These are phyloP conservation scores for Calonectria fujianensis DNA, from an alignment of 2,329 filamentous ascomycete genomes.

Conservation along the genomic window DNA sequence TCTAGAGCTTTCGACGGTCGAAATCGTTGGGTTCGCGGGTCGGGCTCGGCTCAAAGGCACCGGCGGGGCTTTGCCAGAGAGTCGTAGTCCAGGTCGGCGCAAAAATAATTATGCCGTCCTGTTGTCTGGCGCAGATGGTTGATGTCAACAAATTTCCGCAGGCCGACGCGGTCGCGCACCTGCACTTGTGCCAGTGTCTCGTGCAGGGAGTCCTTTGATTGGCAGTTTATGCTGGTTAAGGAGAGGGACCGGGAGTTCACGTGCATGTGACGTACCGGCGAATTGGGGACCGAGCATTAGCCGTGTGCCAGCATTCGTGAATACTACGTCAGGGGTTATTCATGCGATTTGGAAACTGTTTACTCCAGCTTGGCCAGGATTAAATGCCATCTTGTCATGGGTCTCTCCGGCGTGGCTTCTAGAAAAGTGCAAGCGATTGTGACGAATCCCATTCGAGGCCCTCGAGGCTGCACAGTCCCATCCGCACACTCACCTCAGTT, in stretches of 20 bases:
- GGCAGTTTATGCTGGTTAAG: slow-evolving; percentile 53
- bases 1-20: slow-evolving; percentile 29
- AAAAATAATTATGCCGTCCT: slow-evolving; percentile 34
- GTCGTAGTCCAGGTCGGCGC: slow-evolving; percentile 42
- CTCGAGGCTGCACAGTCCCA: background rate
- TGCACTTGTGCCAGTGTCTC: slow-evolving; percentile 48
- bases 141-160: slow-evolving; percentile 57
- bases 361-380: background rate
- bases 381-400: background rate
- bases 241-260: slow-evolving; percentile 53
- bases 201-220: slow-evolving; percentile 52
- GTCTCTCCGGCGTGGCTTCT: background rate
- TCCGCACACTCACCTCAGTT: slow-evolving; percentile 14
- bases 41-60: slow-evolving; percentile 28
- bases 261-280: slow-evolving; percentile 46
- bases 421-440: background rate
- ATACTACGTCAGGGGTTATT: background rate
- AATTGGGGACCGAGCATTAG: slow-evolving; percentile 51
- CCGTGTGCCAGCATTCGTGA: slow-evolving; percentile 42
- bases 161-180: slow-evolving; percentile 50
- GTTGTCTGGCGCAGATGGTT: slow-evolving; percentile 51
- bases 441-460: slow-evolving; percentile 17
- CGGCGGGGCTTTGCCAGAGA: slow-evolving; percentile 35
- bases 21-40: slow-evolving; percentile 30
- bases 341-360: background rate